Base-by-base conservation (phyloP, 805 yeast genomes). In the Isabelozyma pseudorhagii region DNA sequence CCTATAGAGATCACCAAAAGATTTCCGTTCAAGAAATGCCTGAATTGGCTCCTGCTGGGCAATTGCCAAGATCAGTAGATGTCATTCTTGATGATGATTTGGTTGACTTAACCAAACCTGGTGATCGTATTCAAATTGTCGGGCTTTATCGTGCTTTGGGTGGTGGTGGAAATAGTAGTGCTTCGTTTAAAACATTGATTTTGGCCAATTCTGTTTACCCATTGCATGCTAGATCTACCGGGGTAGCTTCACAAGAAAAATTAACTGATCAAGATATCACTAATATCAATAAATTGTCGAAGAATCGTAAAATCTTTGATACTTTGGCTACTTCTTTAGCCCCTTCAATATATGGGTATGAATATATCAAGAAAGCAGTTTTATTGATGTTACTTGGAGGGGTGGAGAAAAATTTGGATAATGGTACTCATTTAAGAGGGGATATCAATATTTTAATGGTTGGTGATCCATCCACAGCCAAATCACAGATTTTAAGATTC, bases 391-490 rank as follows among this genome's bases (percentile, higher is more conserved):
- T 94, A 42, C 89, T 94, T 55, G 97, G 99, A 46, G 99, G 99
- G 61, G 97, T 92, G 42, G 88, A 96, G 45, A 94, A 94, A 66
- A 89, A 84, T 61, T 83, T 93, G 58, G 96, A 96, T 42, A 99
- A 94, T 71, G 99, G 99, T 57, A 84, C 94, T 89, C 83, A 87
- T 62, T 94, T 94, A 61, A 84, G 99, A 75, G 99, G 99, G 61
- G 98, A 94, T 66, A 89, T 94, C 58, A 94, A 94, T 63, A 81
- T 94, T 49, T 87, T 97, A 72, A 77, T 94, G 47, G 93, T 94
- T 97, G 99, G 99, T 60, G 99, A 94, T 64, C 99, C 99, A 41
- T 99, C 99, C 77, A 99, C 94, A 48, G 99, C 99, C 63, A 94
- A 94, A 71, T 94, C 98, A 3, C 99, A 94, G 77, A 75, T 94